These are phyloP conservation scores for Hydnomerulius pinastri DNA, from an alignment of 768 basidiomycete species.

Conservation along the genomic window DNA sequence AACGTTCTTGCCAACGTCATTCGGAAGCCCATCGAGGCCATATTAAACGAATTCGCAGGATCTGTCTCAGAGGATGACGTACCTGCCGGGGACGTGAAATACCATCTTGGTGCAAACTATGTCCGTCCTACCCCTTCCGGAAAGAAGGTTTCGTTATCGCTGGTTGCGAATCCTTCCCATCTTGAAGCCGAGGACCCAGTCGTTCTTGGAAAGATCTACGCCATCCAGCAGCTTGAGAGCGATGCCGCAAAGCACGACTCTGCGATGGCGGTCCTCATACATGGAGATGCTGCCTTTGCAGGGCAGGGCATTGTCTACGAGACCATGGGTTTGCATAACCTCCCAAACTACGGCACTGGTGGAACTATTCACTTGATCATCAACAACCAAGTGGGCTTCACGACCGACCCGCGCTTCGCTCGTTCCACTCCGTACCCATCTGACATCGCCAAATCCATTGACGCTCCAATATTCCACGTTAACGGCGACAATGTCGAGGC, in stretches of 20 bases:
- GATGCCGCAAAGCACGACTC: conserved; percentile 74
- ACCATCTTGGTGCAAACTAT: conserved; percentile 96
- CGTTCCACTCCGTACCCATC: conserved; percentile 95
- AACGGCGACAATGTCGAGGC: conserved; percentile 95
- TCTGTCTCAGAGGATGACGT: conserved; percentile 61
- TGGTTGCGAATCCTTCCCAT: conserved; percentile 96
- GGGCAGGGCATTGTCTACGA: conserved; percentile 97
- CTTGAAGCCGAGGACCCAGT: conserved; percentile 93
- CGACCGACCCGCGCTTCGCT: conserved; percentile 92
- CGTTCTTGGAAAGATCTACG: conserved; percentile 94
- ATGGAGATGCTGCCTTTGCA: conserved; percentile 95
- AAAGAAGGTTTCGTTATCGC: conserved; percentile 91
- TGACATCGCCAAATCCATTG: conserved; percentile 92
- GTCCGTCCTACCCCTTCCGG: conserved; percentile 93
- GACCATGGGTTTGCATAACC: conserved; percentile 93
- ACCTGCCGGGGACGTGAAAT: conserved; percentile 95
- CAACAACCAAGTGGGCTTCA: conserved; percentile 98
- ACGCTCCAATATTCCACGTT: conserved; percentile 96
- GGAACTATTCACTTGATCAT: conserved; percentile 96
- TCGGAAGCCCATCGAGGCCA: conserved; percentile 93
- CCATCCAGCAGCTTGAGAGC: conserved; percentile 88
- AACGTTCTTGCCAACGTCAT: conserved; percentile 97
- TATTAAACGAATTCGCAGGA: conserved; percentile 93
- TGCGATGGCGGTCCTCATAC: conserved; percentile 92
- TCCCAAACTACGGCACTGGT: conserved; percentile 90